Percentiles rank a stretch among this genome's conserved stretches.
Conservation (phyloP, 495 filamentous ascomycete genomes). For the Annulohypoxylon bovei region DNA sequence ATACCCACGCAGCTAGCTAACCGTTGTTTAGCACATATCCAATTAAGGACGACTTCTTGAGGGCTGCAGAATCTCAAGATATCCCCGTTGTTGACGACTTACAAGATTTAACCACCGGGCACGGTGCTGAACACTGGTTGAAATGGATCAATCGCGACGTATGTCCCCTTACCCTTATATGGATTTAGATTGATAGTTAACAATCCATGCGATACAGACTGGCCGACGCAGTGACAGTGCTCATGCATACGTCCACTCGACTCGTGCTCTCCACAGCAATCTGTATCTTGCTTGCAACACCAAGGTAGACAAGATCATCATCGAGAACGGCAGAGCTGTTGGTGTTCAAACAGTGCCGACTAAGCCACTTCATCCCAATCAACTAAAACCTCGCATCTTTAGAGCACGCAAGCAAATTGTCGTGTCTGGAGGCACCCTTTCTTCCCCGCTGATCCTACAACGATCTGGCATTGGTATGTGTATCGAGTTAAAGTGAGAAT, state of each 20-base stretch:
- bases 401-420: slow-evolving; percentile 81
- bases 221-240: slow-evolving; percentile 77
- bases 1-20: slow-evolving; percentile 18
- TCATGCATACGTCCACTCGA: slow-evolving; percentile 79
- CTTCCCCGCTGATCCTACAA: slow-evolving; percentile 81
- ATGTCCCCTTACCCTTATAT: slow-evolving; percentile 38
- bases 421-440: slow-evolving; percentile 81
- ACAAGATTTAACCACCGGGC: slow-evolving; percentile 72
- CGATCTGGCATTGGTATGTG: slow-evolving; percentile 69
- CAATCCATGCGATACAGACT: slow-evolving; percentile 51
- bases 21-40: slow-evolving; percentile 61
- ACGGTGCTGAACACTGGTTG: slow-evolving; percentile 67
- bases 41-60: slow-evolving; percentile 80
- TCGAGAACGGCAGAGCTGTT: slow-evolving; percentile 74
- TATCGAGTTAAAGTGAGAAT: neutral
- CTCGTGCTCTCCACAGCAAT: slow-evolving; percentile 71
- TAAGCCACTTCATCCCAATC: slow-evolving; percentile 51
- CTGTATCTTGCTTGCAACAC: slow-evolving; percentile 81
- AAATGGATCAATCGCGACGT: slow-evolving; percentile 78
- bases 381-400: slow-evolving; percentile 66
- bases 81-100: slow-evolving; percentile 77
- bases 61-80: slow-evolving; percentile 79
- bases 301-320: slow-evolving; percentile 83
- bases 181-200: slow-evolving; percentile 13
- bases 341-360: slow-evolving; percentile 65